Percentiles rank a stretch among this genome's conserved stretches.
phyloP scores from a whole-genome alignment of 192 early-diverging fungal species.

The Backusella psychrophila region DNA sequence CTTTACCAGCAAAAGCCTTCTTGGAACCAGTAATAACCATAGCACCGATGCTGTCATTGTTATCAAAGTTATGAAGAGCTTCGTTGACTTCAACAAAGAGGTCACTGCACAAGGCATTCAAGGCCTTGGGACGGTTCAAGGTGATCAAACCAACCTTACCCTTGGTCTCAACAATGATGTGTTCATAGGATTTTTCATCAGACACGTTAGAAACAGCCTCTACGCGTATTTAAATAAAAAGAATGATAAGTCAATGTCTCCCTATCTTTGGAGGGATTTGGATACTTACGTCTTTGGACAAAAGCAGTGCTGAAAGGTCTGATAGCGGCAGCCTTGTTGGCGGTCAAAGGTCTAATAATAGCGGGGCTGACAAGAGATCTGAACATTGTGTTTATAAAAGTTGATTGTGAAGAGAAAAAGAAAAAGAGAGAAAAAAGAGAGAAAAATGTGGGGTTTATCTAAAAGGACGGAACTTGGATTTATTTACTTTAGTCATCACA shows the following conservation, averaged over 20 bases:
- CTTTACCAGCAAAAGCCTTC: slow-evolving; percentile 92
- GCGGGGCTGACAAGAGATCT: slow-evolving; percentile 20
- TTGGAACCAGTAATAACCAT: slow-evolving; percentile 95
- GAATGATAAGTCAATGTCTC: neutral
- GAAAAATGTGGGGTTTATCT: slow-evolving; percentile 5
- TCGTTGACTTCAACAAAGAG: slow-evolving; percentile 93
- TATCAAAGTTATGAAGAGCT: slow-evolving; percentile 76
- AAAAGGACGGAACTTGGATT: slow-evolving; percentile 6
- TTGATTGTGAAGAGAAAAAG: neutral
- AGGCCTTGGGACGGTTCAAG: slow-evolving; percentile 92
- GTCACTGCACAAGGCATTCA: slow-evolving; percentile 93
- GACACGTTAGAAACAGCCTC: slow-evolving; percentile 11
- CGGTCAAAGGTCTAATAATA: slow-evolving; percentile 31
- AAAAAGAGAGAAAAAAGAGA: neutral
- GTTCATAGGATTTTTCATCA: slow-evolving; percentile 22
- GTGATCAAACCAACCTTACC: slow-evolving; percentile 87
- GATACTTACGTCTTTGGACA: slow-evolving; percentile 24
- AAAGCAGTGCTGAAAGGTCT: slow-evolving; percentile 30
- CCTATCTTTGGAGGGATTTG: neutral
- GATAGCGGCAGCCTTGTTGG: slow-evolving; percentile 8
- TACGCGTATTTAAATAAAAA: neutral
- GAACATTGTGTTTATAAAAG: slow-evolving; percentile 19
- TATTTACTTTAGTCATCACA: slow-evolving; percentile 2
- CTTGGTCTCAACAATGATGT: slow-evolving; percentile 67
- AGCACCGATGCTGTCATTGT: slow-evolving; percentile 76